Base-by-base conservation (phyloP, 495 filamentous ascomycete species). In the Annulohypoxylon moriforme region DNA sequence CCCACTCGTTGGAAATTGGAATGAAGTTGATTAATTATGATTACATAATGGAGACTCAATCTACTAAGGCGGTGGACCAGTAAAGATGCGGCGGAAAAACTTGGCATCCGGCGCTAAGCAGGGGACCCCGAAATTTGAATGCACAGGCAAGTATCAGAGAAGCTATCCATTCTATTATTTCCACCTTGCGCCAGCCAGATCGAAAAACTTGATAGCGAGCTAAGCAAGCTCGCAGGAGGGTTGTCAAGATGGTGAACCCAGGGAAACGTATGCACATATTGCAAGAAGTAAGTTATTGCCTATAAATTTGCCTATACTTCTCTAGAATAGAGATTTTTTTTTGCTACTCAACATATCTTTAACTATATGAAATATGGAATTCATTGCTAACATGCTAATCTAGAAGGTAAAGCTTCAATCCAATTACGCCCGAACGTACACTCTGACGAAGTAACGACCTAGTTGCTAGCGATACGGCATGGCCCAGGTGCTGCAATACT, bases 401-500 rank as follows among this genome's bases (percentile, higher is more conserved):
- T 68, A 78, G 80, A 83, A 81, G 75, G 76, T 74, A 56, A 71
- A 57, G 3, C 42, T 22, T 47, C 14, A 38, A 22, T 49, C 42
- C 50, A 33, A 62, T 55, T 46, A 38, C 44, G 63, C 63, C 16
- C 53, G 64, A 50, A 27, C n/a, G 24, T 47, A 9, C 16, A 25
- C 50, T 64, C 69, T 75, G 33, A 78, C 49, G 46, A 59, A 60
- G 79, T 65, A 57, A 29, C 33, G 11, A 58, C 60, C 40, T 84
- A 94, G 92, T 82, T 95, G 44, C 87, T 95, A 75, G 81, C 83
- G 67, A 78, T 94, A 78, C 88, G 91, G 71, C 76, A 89, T 75
- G 96, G 96, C 53, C 89, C 90, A 42, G 96, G 95, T 36, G 94
- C 96, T 22, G 91, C 91, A 14, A 82, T 92, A 70, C 84, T 99